Percentiles rank a stretch among this genome's conserved stretches.
Evolutionary conservation across 352 stramenopile genomes (phyloP).

Genomic region (Globisporangium megalacanthum): DNA sequence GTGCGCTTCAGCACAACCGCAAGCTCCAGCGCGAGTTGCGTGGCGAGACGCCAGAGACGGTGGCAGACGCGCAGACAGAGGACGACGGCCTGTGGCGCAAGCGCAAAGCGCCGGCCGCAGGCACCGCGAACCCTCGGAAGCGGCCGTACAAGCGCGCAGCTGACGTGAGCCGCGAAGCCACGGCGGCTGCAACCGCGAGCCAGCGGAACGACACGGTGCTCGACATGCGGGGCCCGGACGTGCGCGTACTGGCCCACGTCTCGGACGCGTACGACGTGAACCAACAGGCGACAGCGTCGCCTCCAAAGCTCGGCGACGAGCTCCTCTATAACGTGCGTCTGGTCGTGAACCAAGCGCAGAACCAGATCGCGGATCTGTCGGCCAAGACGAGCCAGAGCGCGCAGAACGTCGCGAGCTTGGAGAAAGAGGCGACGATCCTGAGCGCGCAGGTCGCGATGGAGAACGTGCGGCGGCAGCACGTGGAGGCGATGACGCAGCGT

Average conservation of each 20-base stretch:
- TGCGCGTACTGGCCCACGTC: conserved; percentile 65
- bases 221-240: conserved; percentile 86
- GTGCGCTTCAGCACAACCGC: conserved; percentile 89
- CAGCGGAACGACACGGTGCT: conserved; percentile 68
- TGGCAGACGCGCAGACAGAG: conserved; percentile 28
- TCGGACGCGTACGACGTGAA: conserved; percentile 60
- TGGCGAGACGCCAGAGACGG: conserved; percentile 54
- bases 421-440: conserved; percentile 64
- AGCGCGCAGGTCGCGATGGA: conserved; percentile 54
- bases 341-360: conserved; percentile 81
- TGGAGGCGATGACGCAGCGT: conserved; percentile 42
- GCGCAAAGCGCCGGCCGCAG: conserved; percentile 36
- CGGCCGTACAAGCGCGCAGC: conserved; percentile 61
- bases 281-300: conserved; percentile 33
- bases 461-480: conserved; percentile 36
- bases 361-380: conserved; percentile 68
- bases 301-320: conserved; percentile 87
- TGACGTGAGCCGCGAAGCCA: conserved; percentile 52
- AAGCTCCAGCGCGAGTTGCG: conserved; percentile 90
- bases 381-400: conserved; percentile 59
- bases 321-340: conserved; percentile 90
- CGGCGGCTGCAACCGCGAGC: conserved; percentile 13
- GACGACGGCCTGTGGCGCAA: conserved; percentile 83
- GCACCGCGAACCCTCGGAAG: conserved; percentile 2
- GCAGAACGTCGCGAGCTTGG: conserved; percentile 44